These are phyloP conservation scores for Saraca asoca DNA, from an alignment of 331 rosid species.

Conservation along the genomic window DNA sequence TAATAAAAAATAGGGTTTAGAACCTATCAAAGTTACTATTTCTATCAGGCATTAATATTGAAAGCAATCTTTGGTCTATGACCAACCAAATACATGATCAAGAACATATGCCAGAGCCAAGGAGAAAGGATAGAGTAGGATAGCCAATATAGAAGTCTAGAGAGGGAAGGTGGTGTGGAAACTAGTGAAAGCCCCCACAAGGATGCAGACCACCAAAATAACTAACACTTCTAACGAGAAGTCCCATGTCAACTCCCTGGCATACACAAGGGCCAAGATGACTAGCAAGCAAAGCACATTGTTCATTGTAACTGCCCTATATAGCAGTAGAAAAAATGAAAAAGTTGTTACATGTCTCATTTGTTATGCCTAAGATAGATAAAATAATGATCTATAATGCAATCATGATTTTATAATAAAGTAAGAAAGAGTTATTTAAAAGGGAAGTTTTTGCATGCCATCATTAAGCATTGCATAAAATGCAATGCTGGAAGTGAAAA, in stretches of 20 bases:
- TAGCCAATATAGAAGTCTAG: slow-evolving; percentile 75
- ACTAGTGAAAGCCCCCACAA: slow-evolving; percentile 76
- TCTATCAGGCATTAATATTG: not conserved
- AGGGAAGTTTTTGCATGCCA: no score
- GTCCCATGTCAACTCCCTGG: slow-evolving; percentile 85
- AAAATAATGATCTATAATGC: no score
- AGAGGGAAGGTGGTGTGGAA: slow-evolving; percentile 86
- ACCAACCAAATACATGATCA: slow-evolving; percentile 85
- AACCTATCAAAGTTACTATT: no score
- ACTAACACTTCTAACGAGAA: slow-evolving; percentile 90
- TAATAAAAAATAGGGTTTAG: no score
- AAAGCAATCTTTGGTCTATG: slow-evolving; percentile 47
- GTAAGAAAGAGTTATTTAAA: no score
- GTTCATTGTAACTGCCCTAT: slow-evolving; percentile 91
- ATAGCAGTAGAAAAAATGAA: slow-evolving; percentile 59
- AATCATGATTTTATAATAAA: no score
- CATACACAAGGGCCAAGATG: slow-evolving; percentile 86
- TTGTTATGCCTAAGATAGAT: not conserved
- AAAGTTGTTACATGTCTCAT: not conserved
- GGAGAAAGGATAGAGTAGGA: slow-evolving; percentile 85
- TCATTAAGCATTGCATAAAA: no score
- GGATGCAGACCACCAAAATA: slow-evolving; percentile 67
- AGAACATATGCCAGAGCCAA: slow-evolving; percentile 83
- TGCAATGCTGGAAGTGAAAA: no score
- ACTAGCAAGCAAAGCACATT: slow-evolving; percentile 88